Conservation (phyloP, 1,284 basidiomycete genomes). For the Blastosporella zonata region DNA sequence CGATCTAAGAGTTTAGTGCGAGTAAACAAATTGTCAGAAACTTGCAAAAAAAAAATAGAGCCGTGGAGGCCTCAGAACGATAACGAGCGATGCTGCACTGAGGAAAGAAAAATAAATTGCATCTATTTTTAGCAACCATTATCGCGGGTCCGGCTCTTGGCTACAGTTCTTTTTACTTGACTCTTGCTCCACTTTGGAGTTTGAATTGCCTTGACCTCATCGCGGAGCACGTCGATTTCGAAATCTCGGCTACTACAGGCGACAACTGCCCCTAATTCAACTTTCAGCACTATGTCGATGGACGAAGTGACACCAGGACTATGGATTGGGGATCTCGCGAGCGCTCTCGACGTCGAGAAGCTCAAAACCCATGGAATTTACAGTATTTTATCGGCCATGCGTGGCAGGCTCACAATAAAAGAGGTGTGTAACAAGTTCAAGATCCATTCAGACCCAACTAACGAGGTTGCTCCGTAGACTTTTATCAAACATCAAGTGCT, state of each 20-base stretch:
- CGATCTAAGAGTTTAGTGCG: too few species aligned
- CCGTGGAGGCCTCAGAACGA: not conserved
- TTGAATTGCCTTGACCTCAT: too few species aligned
- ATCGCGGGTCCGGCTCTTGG: not conserved
- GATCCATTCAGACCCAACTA: too few species aligned
- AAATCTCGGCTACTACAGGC: too few species aligned
- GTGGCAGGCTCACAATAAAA: slow-evolving; percentile 61
- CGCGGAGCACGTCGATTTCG: too few species aligned
- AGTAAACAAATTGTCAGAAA: too few species aligned
- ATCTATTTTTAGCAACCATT: not conserved
- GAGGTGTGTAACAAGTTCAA: slow-evolving; percentile 46
- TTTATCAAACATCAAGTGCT: slow-evolving; percentile 70
- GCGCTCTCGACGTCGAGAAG: slow-evolving; percentile 48
- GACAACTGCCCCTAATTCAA: too few species aligned
- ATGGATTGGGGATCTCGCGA: slow-evolving; percentile 64
- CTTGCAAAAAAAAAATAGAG: too few species aligned
- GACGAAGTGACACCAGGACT: slow-evolving; percentile 61
- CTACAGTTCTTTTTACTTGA: not conserved
- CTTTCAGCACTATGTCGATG: slow-evolving; percentile 37
- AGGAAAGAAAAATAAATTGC: not conserved
- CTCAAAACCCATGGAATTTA: slow-evolving; percentile 63
- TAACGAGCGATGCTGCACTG: too few species aligned
- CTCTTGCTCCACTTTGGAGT: not conserved
- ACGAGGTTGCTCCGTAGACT: too few species aligned
- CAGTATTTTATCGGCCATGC: slow-evolving; percentile 70